Percentiles rank a stretch among this genome's conserved stretches.
These are phyloP conservation scores for Canavalia ensiformis DNA, from an alignment of 306 rosid species.

Conservation along the genomic window DNA sequence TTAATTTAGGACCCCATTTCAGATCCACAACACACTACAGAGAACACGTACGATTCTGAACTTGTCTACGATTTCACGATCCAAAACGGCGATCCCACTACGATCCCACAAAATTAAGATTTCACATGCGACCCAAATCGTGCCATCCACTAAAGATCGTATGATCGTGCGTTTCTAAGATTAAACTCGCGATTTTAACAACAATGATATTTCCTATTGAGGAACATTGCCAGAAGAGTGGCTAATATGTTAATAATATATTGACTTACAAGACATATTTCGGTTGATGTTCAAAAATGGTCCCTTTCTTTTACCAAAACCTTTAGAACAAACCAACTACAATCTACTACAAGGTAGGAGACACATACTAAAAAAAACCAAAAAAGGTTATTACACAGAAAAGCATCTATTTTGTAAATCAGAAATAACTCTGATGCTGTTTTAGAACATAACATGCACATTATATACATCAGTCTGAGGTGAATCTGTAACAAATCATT, in stretches of 20 bases:
- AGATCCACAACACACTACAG: too few species aligned
- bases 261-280: conserved; percentile 30
- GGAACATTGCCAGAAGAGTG: conserved; percentile 8
- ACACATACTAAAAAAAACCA: not conserved
- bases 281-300: not conserved
- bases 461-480: conserved; percentile 14
- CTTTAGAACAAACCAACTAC: not conserved
- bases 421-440: too few species aligned
- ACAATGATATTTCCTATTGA: conserved; percentile 40
- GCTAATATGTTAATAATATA: not conserved
- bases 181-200: too few species aligned
- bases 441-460: not conserved
- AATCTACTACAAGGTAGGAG: conserved; percentile 29
- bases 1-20: too few species aligned
- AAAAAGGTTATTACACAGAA: not conserved
- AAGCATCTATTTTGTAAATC: not conserved
- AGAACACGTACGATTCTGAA: too few species aligned
- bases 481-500: not conserved
- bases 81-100: too few species aligned
- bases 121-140: too few species aligned
- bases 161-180: too few species aligned
- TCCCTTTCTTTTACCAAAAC: not conserved
- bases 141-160: too few species aligned
- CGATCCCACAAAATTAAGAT: too few species aligned
- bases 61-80: too few species aligned